These are phyloP conservation scores for Cyberlindnera suaveolens DNA, from an alignment of 805 yeast species.

Conservation along the genomic window DNA sequence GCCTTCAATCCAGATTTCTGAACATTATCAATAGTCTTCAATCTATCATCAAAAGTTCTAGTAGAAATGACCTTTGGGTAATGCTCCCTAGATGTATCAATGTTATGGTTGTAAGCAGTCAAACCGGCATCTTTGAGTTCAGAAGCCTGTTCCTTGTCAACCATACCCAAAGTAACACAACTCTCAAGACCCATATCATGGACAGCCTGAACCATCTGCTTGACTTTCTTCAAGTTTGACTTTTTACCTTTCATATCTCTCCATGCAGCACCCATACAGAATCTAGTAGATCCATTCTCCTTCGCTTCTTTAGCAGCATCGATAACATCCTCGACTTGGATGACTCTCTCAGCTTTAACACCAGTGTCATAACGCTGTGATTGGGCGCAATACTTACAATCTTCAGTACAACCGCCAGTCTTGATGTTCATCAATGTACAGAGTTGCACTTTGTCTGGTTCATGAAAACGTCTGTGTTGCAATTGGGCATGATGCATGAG, in stretches of 20 bases:
- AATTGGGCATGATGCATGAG: slow-evolving; percentile 53
- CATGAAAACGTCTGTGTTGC: slow-evolving; percentile 62
- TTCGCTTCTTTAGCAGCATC: slow-evolving; percentile 61
- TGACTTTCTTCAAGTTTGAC: slow-evolving; percentile 54
- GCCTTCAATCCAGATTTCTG: slow-evolving; percentile 58
- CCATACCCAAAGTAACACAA: slow-evolving; percentile 80
- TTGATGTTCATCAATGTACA: slow-evolving; percentile 73
- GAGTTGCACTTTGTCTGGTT: slow-evolving; percentile 64
- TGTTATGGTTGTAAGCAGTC: slow-evolving; percentile 78
- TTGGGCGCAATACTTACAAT: slow-evolving; percentile 78
- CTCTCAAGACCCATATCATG: slow-evolving; percentile 67
- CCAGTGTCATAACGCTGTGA: slow-evolving; percentile 66
- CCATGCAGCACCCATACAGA: slow-evolving; percentile 88
- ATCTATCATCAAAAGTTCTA: slow-evolving; percentile 64
- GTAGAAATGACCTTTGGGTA: slow-evolving; percentile 70
- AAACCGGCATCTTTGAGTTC: slow-evolving; percentile 60
- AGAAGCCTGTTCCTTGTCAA: slow-evolving; percentile 55
- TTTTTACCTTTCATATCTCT: slow-evolving; percentile 78
- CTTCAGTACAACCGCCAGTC: slow-evolving; percentile 79
- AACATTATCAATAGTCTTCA: slow-evolving; percentile 59
- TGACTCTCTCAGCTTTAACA: slow-evolving; percentile 59
- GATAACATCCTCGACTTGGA: slow-evolving; percentile 55
- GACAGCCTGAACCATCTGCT: slow-evolving; percentile 58
- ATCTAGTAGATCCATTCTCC: slow-evolving; percentile 66
- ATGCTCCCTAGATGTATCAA: slow-evolving; percentile 74